A percentile compares a stretch with the other conserved stretches of the same genome.
Conservation (phyloP, 1,139 yeast genomes). For the Suhomyces bokatorum region DNA sequence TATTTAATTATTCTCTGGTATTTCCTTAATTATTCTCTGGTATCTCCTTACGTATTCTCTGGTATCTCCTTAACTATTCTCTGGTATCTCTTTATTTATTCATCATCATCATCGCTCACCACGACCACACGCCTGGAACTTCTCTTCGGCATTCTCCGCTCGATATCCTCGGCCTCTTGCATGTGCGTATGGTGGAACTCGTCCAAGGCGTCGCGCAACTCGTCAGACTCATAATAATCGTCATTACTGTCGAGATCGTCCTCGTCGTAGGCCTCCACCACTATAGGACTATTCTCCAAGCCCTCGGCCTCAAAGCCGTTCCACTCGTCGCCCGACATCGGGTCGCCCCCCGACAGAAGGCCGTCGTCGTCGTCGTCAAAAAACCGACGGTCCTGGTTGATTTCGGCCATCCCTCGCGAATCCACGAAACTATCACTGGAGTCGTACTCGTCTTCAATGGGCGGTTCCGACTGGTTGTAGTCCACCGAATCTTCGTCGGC, state of each 20-base stretch:
- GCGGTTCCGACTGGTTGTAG: slow-evolving; percentile 4
- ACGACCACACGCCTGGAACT: slow-evolving; percentile 3
- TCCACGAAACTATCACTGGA: slow-evolving; percentile 28
- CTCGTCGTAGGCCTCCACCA: slow-evolving; percentile 16
- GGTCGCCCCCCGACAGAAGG: slow-evolving; percentile 11
- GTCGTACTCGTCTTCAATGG: slow-evolving; percentile 18
- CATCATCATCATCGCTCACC: slow-evolving; percentile 18
- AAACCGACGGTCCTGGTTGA: slow-evolving; percentile 13
- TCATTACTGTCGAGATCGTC: slow-evolving; percentile 9
- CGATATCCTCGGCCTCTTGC: slow-evolving; percentile 12
- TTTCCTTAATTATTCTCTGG: too few species aligned
- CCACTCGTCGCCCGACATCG: slow-evolving; percentile 13
- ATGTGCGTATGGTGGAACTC: slow-evolving; percentile 19
- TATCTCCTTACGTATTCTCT: too few species aligned
- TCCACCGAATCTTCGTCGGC: slow-evolving; percentile 30
- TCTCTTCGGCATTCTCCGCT: slow-evolving; percentile 1
- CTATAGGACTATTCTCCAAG: slow-evolving; percentile 12
- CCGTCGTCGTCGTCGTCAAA: slow-evolving; percentile 14
- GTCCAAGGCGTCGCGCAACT: slow-evolving; percentile 18
- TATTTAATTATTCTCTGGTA: too few species aligned
- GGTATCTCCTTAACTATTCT: too few species aligned
- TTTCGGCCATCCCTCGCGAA: slow-evolving; percentile 18
- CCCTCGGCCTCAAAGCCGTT: slow-evolving; percentile 14
- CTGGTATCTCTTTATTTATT: neutral
- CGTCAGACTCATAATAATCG: slow-evolving; percentile 17